phyloP scores from a whole-genome alignment of 805 yeast genomes.

The Priceomyces haplophilus region DNA sequence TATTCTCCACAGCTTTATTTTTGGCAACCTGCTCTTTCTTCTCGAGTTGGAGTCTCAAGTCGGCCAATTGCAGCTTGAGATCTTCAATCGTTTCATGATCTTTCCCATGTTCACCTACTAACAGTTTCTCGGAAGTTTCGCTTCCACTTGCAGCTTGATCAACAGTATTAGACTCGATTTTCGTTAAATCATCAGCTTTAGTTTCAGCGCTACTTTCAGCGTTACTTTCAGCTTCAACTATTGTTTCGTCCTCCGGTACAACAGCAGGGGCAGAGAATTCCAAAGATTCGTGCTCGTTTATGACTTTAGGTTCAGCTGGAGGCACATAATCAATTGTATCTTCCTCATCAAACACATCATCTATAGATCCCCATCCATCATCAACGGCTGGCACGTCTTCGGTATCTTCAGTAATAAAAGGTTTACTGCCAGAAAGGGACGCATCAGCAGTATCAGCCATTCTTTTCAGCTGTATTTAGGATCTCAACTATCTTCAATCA shows the following conservation, averaged over 20 bases:
- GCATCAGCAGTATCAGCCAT: conserved; percentile 1
- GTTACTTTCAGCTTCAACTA: not conserved
- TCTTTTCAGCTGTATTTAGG: not conserved
- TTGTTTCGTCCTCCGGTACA: not conserved
- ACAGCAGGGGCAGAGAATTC: not conserved
- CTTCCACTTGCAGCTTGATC: not conserved
- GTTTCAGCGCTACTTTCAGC: not conserved
- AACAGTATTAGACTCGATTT: not conserved
- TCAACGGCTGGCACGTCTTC: not conserved
- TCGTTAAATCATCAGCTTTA: not conserved
- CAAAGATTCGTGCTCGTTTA: not conserved
- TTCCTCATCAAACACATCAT: not conserved
- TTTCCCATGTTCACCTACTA: not conserved
- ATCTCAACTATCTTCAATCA: conserved; percentile 1
- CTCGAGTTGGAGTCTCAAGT: conserved; percentile 5
- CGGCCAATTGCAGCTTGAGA: not conserved
- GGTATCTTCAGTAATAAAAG: not conserved
- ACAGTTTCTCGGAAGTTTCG: not conserved
- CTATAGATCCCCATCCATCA: conserved; percentile 1
- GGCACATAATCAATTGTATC: not conserved
- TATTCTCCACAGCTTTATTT: conserved; percentile 2
- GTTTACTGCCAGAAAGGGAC: not conserved
- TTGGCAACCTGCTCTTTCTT: conserved; percentile 1
- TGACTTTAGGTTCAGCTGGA: not conserved
- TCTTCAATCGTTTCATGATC: not conserved